Base-by-base conservation (phyloP, 2,329 filamentous ascomycete species). In the Apiospora rasikravindrae region DNA sequence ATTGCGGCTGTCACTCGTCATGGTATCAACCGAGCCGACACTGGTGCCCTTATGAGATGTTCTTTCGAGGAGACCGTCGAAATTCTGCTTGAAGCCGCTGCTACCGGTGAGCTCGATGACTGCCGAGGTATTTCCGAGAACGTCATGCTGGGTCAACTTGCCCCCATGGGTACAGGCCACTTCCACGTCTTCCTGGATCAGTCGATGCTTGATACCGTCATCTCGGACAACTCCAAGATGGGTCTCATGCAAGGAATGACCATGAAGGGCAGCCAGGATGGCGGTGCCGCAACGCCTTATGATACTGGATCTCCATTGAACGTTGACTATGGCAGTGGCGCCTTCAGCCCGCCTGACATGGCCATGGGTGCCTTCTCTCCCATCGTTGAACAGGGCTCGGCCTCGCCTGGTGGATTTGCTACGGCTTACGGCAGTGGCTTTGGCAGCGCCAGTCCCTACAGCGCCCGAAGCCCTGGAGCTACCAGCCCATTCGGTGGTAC, bases 41-140 rank as follows among this genome's bases (percentile, higher is more conserved):
- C 97, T 74, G 96, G 96, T 86, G 97, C 96, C 13, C 88, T 99
- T 78, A 99, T 99, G 96, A 93, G 96, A 82, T 99, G 97, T 88
- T 99, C 96, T 1, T 99, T 99, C 84, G 96, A 99, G 84, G 97
- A 99, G 83, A 99, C 96, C 0, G 96, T 99, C 53, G 97, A 99
- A 81, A 99, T 99, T 86, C 87, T 99, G 70, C 90, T 99, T 26
- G 96, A 99, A 81, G 97, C 96, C 73, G 96, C 96, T 33, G 94
- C 95, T 22, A 94, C 94, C 69, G 96, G 96, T 81, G 96, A 99
- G 83, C 88, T 99, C 44, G 96, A 99, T 80, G 96, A 99, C 83
- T 99, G 97, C 86, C 93, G 95, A 73, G 96, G 96, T 88, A 96
- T 99, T 69, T 98, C 96, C 22, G 96, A 99, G 85, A 99, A 99